phyloP scores from a whole-genome alignment of 2,329 filamentous ascomycete species.

The Chalaropsis ovoidea region DNA sequence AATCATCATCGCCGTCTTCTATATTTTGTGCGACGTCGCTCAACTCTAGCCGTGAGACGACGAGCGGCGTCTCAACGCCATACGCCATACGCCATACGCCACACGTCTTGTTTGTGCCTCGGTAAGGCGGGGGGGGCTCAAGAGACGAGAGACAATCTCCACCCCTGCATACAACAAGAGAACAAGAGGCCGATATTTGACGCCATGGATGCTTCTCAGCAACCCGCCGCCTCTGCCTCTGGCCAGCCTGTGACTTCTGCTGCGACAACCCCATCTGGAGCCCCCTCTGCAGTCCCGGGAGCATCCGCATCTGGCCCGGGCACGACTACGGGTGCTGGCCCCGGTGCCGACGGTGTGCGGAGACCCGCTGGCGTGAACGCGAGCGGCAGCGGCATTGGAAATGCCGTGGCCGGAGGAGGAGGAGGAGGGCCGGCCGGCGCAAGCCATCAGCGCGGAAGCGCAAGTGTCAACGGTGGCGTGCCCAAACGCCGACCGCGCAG shows the following conservation, averaged over 20 bases:
- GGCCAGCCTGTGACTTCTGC: neutral
- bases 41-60: constrained; percentile 7
- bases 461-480: constrained; percentile 18
- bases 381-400: constrained; percentile 23
- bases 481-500: constrained; percentile 28
- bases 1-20: neutral
- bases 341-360: neutral
- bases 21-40: constrained; percentile 7
- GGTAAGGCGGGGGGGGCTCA: neutral
- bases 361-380: constrained; percentile 8
- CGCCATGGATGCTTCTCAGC: constrained; percentile 13
- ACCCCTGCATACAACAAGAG: neutral
- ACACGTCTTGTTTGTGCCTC: neutral
- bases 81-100: neutral
- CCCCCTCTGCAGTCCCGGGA: neutral
- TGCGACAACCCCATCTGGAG: neutral
- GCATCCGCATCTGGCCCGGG: neutral
- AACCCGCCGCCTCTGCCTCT: neutral
- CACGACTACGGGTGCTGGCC: neutral
- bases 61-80: constrained; percentile 2
- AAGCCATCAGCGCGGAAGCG: constrained; percentile 6
- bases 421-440: neutral
- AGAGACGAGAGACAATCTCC: neutral
- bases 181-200: neutral
- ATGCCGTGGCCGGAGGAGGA: neutral